A percentile compares a stretch with the other conserved stretches of the same genome.
phyloP scores from a whole-genome alignment of 805 yeast species.

The Kodamaea sagamina region DNA sequence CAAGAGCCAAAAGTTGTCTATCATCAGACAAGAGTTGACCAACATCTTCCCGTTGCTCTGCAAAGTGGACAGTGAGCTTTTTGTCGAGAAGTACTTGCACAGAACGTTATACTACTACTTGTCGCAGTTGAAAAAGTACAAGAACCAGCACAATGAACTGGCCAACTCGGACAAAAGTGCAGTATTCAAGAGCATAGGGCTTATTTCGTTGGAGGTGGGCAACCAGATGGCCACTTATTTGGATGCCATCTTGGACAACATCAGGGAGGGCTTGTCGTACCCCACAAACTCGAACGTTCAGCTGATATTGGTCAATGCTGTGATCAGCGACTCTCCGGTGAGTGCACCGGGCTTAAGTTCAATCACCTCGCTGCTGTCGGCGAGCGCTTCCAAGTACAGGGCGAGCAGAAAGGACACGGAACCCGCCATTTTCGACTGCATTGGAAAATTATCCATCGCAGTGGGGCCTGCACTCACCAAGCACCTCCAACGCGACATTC shows the following conservation, averaged over 20 bases:
- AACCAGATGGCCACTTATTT: slow-evolving; percentile 84
- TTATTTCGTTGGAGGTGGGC: slow-evolving; percentile 76
- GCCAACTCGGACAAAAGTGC: slow-evolving; percentile 64
- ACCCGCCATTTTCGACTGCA: slow-evolving; percentile 83
- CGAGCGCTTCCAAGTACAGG: slow-evolving; percentile 53
- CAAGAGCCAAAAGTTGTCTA: slow-evolving; percentile 73
- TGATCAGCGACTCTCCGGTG: slow-evolving; percentile 25
- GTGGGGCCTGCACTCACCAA: slow-evolving; percentile 93
- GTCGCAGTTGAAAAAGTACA: slow-evolving; percentile 71
- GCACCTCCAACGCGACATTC: slow-evolving; percentile 76
- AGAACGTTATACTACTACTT: slow-evolving; percentile 77
- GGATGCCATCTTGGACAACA: slow-evolving; percentile 79
- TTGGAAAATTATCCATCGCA: slow-evolving; percentile 82
- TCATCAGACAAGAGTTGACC: slow-evolving; percentile 85
- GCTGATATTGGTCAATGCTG: slow-evolving; percentile 43
- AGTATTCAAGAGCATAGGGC: slow-evolving; percentile 79
- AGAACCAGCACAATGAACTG: slow-evolving; percentile 40
- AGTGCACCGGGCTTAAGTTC: slow-evolving; percentile 23
- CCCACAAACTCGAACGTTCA: slow-evolving; percentile 39
- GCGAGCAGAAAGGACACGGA: slow-evolving; percentile 69
- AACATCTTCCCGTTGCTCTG: slow-evolving; percentile 82
- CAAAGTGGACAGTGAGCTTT: slow-evolving; percentile 68
- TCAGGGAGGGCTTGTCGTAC: slow-evolving; percentile 70
- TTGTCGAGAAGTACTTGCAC: slow-evolving; percentile 80
- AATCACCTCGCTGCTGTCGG: slow-evolving; percentile 26